These are phyloP conservation scores for Tilletia indica DNA, from an alignment of 1,284 basidiomycete species.

Conservation along the genomic window DNA sequence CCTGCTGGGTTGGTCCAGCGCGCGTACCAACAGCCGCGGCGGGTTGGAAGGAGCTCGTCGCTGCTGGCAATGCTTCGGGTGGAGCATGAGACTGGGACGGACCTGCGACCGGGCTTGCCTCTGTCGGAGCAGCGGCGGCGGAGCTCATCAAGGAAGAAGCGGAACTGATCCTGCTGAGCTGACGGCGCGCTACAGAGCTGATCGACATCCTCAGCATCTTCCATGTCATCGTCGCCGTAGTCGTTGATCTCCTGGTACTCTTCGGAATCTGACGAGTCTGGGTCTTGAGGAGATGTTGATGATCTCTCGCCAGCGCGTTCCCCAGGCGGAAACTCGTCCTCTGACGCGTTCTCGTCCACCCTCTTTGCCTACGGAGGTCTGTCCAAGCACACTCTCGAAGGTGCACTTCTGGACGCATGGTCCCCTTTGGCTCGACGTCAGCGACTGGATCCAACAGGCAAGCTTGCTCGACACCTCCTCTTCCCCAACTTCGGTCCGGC, in stretches of 20 bases:
- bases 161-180: too few species aligned
- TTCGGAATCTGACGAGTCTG: too few species aligned
- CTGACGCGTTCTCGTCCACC: background rate
- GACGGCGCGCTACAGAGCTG: background rate
- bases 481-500: background rate
- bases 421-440: constrained; percentile 16
- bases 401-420: constrained; percentile 4
- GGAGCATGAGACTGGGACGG: too few species aligned
- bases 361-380: background rate
- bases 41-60: too few species aligned
- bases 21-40: too few species aligned
- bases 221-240: background rate
- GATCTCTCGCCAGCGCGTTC: background rate
- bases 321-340: too few species aligned
- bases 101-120: too few species aligned
- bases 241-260: background rate
- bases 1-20: too few species aligned
- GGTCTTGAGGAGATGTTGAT: background rate
- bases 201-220: background rate
- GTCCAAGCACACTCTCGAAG: constrained; percentile 3
- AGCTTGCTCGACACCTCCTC: background rate
- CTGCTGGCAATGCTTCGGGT: too few species aligned
- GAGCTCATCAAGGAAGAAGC: too few species aligned
- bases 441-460: background rate
- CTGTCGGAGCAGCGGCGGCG: too few species aligned